Base-by-base conservation (phyloP, 2,329 filamentous ascomycete species). In the Aureobasidium sp. region DNA sequence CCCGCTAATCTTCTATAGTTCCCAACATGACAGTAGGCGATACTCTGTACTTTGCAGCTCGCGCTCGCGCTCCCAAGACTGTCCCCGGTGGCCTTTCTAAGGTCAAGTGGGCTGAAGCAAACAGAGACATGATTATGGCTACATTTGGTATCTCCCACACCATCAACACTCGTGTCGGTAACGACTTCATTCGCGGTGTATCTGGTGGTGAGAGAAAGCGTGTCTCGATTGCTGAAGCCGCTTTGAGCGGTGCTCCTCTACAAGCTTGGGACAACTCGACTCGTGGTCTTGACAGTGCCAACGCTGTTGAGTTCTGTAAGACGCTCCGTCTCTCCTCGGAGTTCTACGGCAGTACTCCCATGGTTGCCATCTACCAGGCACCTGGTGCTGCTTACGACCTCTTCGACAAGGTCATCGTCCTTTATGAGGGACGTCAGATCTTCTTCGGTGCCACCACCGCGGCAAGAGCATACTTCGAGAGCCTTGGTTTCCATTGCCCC, bases 201-300 rank as follows among this genome's bases (percentile, higher is more conserved):
- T 87, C 84, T 32, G 88, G 88, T 70, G 88, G 88, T 70, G 87
- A 91, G 78, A 82, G 85, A 69, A 92, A 94, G 76, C 85, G 91
- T 71, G 90, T 95, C 5, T 89, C 85, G 48, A 91, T 94, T 64
- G 89, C 88, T 1, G 90, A 94, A 73, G 90, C 89, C 66, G 81
- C 87, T 63, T 77, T 91, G 11, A 86, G 86, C 16, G 77, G 79
- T 37, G 82, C 83, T 0, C 69, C 71, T n/a, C 57, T 74, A 5
- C 86, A 89, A 70, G 87, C 85, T 63, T 94, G 90, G 89, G 90
- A 90, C 69, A 90, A 90, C 77, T 86, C 82, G 44, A 90, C 88
- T 30, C 81, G 88, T 75, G 87, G 87, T 74, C 78, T 90, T 36
- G 88, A 91, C 74, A 87, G 82, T 36, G 87, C 87, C 74, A 90